These are phyloP conservation scores for Rhexocercosporidium sp. DNA, from an alignment of 2,329 filamentous ascomycete genomes.

Conservation along the genomic window DNA sequence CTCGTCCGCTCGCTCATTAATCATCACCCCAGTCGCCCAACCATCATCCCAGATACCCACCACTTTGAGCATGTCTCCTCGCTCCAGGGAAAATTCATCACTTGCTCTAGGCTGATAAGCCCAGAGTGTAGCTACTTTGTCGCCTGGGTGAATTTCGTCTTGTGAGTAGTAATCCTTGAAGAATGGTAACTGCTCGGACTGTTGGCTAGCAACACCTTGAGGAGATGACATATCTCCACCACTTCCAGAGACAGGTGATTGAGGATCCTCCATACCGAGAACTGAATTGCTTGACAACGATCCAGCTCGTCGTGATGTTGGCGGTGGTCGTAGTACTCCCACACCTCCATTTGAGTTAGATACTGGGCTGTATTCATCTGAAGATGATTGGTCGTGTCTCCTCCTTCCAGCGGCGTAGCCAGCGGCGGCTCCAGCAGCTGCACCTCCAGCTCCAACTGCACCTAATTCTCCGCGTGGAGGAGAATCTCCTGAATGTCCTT, in stretches of 20 bases:
- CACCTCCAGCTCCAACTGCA: slow-evolving; percentile 45
- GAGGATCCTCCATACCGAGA: slow-evolving; percentile 70
- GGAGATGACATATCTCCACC: slow-evolving; percentile 82
- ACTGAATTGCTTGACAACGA: slow-evolving; percentile 87
- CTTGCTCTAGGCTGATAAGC: slow-evolving; percentile 93
- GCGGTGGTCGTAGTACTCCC: slow-evolving; percentile 63
- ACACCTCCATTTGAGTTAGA: slow-evolving; percentile 63
- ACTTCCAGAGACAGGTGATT: slow-evolving; percentile 72
- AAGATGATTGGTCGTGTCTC: slow-evolving; percentile 66
- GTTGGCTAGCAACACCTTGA: slow-evolving; percentile 80
- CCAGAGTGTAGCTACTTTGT: slow-evolving; percentile 91
- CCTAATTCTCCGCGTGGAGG: slow-evolving; percentile 43
- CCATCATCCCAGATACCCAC: slow-evolving; percentile 99
- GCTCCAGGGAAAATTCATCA: slow-evolving; percentile 91
- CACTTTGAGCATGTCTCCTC: slow-evolving; percentile 97
- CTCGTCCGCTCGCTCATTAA: slow-evolving; percentile 84
- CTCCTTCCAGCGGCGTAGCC: slow-evolving; percentile 53
- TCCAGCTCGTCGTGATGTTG: slow-evolving; percentile 73
- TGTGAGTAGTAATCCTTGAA: slow-evolving; percentile 99
- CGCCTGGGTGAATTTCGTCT: slow-evolving; percentile 91
- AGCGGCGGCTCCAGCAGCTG: slow-evolving; percentile 53
- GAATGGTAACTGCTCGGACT: slow-evolving; percentile 92
- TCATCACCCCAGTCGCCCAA: slow-evolving; percentile 91
- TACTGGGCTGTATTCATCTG: slow-evolving; percentile 76
- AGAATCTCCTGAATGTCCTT: slow-evolving; percentile 71